These are phyloP conservation scores for Pisolithus albus DNA, from an alignment of 768 basidiomycete genomes.

Conservation along the genomic window DNA sequence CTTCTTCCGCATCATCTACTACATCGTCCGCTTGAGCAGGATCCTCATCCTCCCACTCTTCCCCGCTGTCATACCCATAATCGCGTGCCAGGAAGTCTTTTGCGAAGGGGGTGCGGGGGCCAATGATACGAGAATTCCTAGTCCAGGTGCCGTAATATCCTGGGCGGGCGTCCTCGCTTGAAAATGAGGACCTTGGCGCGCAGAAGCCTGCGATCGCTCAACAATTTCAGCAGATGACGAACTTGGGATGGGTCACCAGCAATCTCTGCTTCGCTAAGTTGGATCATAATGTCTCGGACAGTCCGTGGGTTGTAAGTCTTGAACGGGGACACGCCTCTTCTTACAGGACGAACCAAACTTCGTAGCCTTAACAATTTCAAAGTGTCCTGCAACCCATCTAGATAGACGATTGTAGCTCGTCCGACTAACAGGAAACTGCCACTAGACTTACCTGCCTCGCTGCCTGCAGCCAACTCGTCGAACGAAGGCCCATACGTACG, in stretches of 20 bases:
- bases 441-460: neutral
- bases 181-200: slow-evolving; percentile 84
- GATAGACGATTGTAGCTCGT: neutral
- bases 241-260: slow-evolving; percentile 64
- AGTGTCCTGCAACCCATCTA: slow-evolving; percentile 10
- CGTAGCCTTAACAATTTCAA: slow-evolving; percentile 28
- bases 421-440: too few species aligned
- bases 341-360: slow-evolving; percentile 15
- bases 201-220: slow-evolving; percentile 55
- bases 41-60: slow-evolving; percentile 92
- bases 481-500: slow-evolving; percentile 5
- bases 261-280: slow-evolving; percentile 73
- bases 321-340: slow-evolving; percentile 15
- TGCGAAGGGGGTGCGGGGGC: slow-evolving; percentile 77
- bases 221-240: slow-evolving; percentile 51
- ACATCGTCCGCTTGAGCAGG: slow-evolving; percentile 72
- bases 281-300: slow-evolving; percentile 48
- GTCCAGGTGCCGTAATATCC: slow-evolving; percentile 97
- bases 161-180: slow-evolving; percentile 74
- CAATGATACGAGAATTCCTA: slow-evolving; percentile 66
- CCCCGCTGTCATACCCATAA: slow-evolving; percentile 91
- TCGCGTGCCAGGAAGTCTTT: slow-evolving; percentile 73
- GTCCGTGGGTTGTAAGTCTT: slow-evolving; percentile 27
- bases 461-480: neutral
- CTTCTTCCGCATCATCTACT: slow-evolving; percentile 55